These are phyloP conservation scores for Alloteropsis semialata DNA, from an alignment of 176 grass and related monocot genomes.

Conservation along the genomic window DNA sequence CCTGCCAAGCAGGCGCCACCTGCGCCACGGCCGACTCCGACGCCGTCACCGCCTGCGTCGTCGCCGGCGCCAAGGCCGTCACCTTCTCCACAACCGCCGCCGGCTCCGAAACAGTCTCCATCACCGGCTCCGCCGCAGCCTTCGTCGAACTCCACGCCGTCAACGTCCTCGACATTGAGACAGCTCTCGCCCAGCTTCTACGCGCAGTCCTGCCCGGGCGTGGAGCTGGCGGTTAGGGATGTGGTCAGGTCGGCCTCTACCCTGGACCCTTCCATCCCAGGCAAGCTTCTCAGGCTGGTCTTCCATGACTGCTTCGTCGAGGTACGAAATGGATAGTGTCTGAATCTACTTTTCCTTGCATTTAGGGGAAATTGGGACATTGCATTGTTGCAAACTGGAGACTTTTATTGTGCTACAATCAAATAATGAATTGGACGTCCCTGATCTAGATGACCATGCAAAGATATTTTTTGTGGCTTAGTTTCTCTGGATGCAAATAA, in stretches of 20 bases:
- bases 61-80: background rate
- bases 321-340: slow-evolving; percentile 14
- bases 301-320: slow-evolving; percentile 98
- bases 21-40: background rate
- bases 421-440: background rate
- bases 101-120: background rate
- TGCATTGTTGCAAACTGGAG: background rate
- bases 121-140: background rate
- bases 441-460: background rate
- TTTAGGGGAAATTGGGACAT: background rate
- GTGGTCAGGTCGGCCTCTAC: slow-evolving; percentile 55
- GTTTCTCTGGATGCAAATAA: background rate
- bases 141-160: slow-evolving; percentile 8
- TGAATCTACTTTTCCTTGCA: background rate
- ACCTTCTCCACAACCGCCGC: background rate
- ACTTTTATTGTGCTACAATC: background rate
- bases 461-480: background rate
- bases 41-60: background rate
- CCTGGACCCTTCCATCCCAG: slow-evolving; percentile 56
- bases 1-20: background rate
- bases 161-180: slow-evolving; percentile 18
- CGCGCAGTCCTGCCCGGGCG: slow-evolving; percentile 63
- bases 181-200: slow-evolving; percentile 73
- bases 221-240: slow-evolving; percentile 64
- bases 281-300: slow-evolving; percentile 85